phyloP scores from a whole-genome alignment of 139 green algal species.

The Coccomyxa sp. region DNA sequence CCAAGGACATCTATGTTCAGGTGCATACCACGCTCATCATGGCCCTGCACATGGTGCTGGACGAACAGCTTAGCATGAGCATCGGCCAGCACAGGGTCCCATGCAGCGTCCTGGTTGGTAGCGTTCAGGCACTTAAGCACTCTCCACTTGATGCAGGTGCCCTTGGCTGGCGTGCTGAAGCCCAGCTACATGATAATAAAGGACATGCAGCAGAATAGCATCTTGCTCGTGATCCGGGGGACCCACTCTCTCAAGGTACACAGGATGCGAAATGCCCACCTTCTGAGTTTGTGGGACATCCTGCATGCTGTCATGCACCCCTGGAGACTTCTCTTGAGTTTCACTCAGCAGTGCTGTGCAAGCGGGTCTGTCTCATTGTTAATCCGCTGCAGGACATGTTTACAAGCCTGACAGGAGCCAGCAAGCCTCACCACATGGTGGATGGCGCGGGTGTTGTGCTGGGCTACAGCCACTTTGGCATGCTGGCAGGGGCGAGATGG shows the following conservation, averaged over 20 bases:
- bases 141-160: conserved; percentile 60
- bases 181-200: conserved; percentile 69
- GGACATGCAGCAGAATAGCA: conserved; percentile 41
- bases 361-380: not conserved
- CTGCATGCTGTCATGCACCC: too few species aligned
- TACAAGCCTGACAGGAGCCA: conserved; percentile 41
- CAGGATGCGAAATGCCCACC: not conserved
- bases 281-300: too few species aligned
- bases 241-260: conserved; percentile 72
- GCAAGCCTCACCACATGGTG: conserved; percentile 83
- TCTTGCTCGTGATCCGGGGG: conserved; percentile 78
- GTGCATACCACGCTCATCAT: too few species aligned
- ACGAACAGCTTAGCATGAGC: too few species aligned
- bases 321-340: too few species aligned
- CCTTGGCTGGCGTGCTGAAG: conserved; percentile 66
- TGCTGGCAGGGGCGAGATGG: conserved; percentile 85
- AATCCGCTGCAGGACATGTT: conserved; percentile 29
- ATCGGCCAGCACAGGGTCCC: too few species aligned
- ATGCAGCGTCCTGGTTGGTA: too few species aligned
- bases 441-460: conserved; percentile 54
- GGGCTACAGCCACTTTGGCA: conserved; percentile 84
- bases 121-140: too few species aligned
- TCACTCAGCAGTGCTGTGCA: too few species aligned
- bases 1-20: conserved; percentile 53
- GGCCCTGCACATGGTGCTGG: too few species aligned